Base-by-base conservation (phyloP, 176 grass and related monocot species). In the Juncus inflexus region DNA sequence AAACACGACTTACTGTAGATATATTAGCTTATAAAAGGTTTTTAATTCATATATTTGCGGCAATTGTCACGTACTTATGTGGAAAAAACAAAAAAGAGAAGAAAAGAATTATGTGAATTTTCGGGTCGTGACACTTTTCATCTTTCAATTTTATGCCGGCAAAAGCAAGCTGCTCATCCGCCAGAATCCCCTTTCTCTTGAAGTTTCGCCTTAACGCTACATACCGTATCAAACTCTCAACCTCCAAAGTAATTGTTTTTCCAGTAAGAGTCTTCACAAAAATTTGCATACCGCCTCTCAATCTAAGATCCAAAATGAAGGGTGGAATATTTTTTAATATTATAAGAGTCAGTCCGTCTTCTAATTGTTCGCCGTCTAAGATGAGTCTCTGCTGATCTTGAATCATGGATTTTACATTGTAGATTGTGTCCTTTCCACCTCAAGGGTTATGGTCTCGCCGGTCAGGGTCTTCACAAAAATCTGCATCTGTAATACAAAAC, bases 331-430 rank as follows among this genome's bases (percentile, higher is more conserved):
- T 65, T 86, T n/a, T 84, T 80, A 51, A 91, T 91, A 61, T 90
- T 90, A 61, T 90, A 90, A 90, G 76, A 37, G 87, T 90, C 1
- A 83, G 61, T 0, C 84, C 89, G 0, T 92, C 89, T 63, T 92
- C 89, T 0, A 92, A 78, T 63, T 92, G 89, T 62, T 87, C 52
- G 1, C 64, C 64, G 0, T 42, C 64, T 0, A 67, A 67, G 45
- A 67, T 67, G 2, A 67, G 16, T 36, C 65, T 54, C 13, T 67
- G 64, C 64, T 67, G 65, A 42, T 66, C 74, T 14, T 66, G 60
- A 6, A 74, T 58, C n/a, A 64, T 77, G n/a, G 49, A 50, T 51
- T 82, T 74, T 2, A 68, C 52, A 52, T 70, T 74, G 28, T 65
- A 54, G 50, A 82, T 64, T 40, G 43, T 79, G 51, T 59, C 68